Evolutionary conservation across 2,329 filamentous ascomycete species (phyloP), one percentile per base, ranked within the genome.

Genomic region (Ceratocystis alfenasii): DNA sequence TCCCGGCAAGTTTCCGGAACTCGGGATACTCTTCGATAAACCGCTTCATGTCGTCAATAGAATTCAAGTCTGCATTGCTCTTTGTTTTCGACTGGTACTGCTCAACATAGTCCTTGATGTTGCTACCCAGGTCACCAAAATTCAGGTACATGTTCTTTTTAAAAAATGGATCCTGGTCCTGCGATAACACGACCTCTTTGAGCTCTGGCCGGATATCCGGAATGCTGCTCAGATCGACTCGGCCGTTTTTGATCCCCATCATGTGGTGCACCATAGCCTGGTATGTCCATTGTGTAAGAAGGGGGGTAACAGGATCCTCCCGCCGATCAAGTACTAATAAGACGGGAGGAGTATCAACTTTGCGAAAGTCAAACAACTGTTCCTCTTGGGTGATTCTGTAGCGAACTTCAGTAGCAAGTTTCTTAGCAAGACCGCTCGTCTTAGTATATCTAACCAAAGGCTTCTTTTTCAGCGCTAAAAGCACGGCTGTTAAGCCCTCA

Each of bases 221-320:
- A 0, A 96, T 86, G 65, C 89, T 83, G 69, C 87, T 88, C 44
- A 99, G 79, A 72, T 96, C 88, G 0, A 99, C 94, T 63, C 93
- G 84, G n/a, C 94, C 94, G 74, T 97, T 97, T 67, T 89, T 84
- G 70, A 99, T 96, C 4, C 94, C 94, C 12, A 99, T 80, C 1
- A 97, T 78, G 72, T 99, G 94, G 74, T 99, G 94, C 0, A 99
- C 94, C 92, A 99, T 99, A n/a, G 94, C 94, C 76, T 99, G 94
- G 73, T 99, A 99, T 30, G 94, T 99, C 94, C 94, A 99, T 74
- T 99, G 94, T 2, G 91, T 96, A 62, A 99, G 81, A 10, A 99
- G 78, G 0, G 94, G 94, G 2, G 94, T 99, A 63, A 97, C 88
- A 0, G 94, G 93, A 72, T 99, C 94, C 73, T 96, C 92, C 74